Conservation (phyloP, 495 filamentous ascomycete species). For the Hypoxylon lienhwacheense region DNA sequence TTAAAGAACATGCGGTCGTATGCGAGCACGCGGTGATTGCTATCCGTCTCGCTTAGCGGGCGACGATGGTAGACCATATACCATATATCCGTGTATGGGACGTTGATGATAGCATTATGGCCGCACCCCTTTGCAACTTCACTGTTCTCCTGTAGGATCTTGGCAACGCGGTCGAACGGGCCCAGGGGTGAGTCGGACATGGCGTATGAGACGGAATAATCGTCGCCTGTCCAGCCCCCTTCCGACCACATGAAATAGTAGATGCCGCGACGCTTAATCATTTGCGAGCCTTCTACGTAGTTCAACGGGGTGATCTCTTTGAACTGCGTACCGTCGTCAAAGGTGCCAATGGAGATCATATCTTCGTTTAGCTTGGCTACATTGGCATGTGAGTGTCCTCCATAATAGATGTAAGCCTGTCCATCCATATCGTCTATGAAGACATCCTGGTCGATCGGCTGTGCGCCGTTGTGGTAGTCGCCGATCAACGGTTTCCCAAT, state of each 20-base stretch:
- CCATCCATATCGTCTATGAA: constrained; percentile 53
- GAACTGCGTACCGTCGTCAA: constrained; percentile 37
- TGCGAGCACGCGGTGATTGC: constrained; percentile 49
- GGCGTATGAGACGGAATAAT: constrained; percentile 53
- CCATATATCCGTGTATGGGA: constrained; percentile 49
- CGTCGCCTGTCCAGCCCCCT: constrained; percentile 49
- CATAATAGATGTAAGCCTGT: constrained; percentile 56
- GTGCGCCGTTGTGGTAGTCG: constrained; percentile 43
- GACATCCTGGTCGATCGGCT: constrained; percentile 54
- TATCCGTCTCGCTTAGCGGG: constrained; percentile 44
- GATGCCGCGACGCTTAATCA: constrained; percentile 47
- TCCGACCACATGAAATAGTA: constrained; percentile 56
- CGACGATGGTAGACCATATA: constrained; percentile 56
- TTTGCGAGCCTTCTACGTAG: constrained; percentile 51
- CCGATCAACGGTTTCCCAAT: constrained; percentile 49
- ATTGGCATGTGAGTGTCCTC: constrained; percentile 49
- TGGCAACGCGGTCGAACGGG: constrained; percentile 44
- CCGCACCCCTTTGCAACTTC: constrained; percentile 48
- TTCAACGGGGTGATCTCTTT: constrained; percentile 48
- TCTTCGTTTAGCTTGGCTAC: constrained; percentile 50
- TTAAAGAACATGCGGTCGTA: constrained; percentile 55
- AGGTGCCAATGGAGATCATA: constrained; percentile 45
- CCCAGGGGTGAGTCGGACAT: constrained; percentile 48
- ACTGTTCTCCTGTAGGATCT: constrained; percentile 46
- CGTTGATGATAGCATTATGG: constrained; percentile 47